Base-by-base conservation (phyloP, 2,329 filamentous ascomycete species). In the Trichoderma sp. region DNA sequence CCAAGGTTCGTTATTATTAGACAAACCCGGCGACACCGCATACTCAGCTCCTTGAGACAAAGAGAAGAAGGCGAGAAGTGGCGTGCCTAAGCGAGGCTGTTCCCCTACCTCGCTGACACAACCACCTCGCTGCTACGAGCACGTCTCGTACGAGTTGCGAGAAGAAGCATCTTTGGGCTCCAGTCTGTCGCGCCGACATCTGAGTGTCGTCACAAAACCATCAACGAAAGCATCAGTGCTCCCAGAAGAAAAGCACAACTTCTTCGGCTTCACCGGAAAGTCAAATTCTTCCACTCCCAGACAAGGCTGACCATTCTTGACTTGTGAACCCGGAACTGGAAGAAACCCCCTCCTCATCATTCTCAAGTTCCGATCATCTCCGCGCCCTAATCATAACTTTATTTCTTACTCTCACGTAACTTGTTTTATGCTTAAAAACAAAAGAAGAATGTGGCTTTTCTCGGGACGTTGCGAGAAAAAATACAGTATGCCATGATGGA, bases 401-500 rank as follows among this genome's bases (percentile, higher is more conserved):
- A 55, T 54, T 39, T 39, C 54, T n/a, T 26, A 54, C 50, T 47
- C 39, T 45, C 50, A 45, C 60, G 50, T 62, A 62, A 55, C 55
- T 19, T 14, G 12, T 39, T 10, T 39, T 39, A 39, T 34, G 30
- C 41, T 39, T 54, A 51, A 61, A 57, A n/a, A 10, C 9, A 39
- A 39, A 14, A 39, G 34, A 39, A 39, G 34, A 39, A 39, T 39
- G 34, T 39, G 34, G 34, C 34, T 39, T 39, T 41, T 19, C 14
- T 39, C 19, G 28, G 7, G 26, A 15, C 17, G 41, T 30, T 47
- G 26, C 50, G 26, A 47, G 30, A 39, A 5, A 39, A n/a, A n/a
- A 30, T 6, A 30, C 28, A 30, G 7, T 34, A 14, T 14, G 34
- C 12, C 34, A 14, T 14, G 34, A 14, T 34, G 9, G 9, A 10